Base-by-base conservation (phyloP, 164 flowering plant species). In the Vitis cinerea region DNA sequence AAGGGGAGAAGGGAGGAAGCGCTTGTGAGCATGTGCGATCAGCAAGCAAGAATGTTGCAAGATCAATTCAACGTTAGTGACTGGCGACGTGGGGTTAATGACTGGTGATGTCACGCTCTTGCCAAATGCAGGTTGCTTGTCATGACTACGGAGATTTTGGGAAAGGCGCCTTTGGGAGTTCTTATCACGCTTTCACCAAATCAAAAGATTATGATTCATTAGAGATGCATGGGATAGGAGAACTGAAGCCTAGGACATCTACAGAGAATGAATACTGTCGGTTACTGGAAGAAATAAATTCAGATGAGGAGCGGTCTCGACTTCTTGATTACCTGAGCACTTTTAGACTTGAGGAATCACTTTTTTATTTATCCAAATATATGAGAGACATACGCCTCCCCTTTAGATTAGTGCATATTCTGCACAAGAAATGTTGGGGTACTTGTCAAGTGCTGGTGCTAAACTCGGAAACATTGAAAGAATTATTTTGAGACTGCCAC, bases 401-500 rank as follows among this genome's bases (percentile, higher is more conserved):
- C 93, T 94, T 74, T 90, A 88, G 78, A 84, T 89, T 10, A 94
- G 87, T 81, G 91, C 82, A 14, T 81, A 67, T 57, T 85, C 94
- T 29, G 97, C 97, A 9, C 74, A 78, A 67, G 97, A 92, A 78
- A 87, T 97, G 76, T 74, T 94, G 84, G 90, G 86, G 37, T 94
- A 81, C 81, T 78, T 94, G 80, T 63, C 86, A 67, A 84, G 91
- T 67, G 80, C 88, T 66, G 99, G 97, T 69, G 99, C 92, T 64
- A 94, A 91, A 69, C 90, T 90, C 9, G 85, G 74, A 75, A 97
- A 94, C 65, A 82, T 94, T 64, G 81, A 68, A 80, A 88, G 84
- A 77, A 90, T 94, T 64, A 83, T 94, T 62, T 63, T 92, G 83
- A 86, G 97, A 77, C 99, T 92, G 74, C 99, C 99, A 10, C 97